Conservation (phyloP, 1,139 yeast species). For the Yamadazyma dushanensis region DNA sequence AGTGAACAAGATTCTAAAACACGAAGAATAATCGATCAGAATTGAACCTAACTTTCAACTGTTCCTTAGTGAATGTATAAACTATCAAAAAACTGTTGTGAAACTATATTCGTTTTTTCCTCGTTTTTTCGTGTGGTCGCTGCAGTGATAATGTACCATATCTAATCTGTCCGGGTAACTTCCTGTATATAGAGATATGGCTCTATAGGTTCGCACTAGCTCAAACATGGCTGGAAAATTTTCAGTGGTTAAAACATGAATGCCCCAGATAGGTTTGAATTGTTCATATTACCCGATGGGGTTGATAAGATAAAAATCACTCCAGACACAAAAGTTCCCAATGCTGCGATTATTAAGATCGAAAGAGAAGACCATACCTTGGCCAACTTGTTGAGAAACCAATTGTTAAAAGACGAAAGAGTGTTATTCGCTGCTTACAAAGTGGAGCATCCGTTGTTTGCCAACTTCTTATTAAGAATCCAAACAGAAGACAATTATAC, state of each 20-base stretch:
- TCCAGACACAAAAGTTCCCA: conserved; percentile 94
- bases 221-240: conserved; percentile 2
- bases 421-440: conserved; percentile 96
- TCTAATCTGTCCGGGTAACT: conserved; percentile 1
- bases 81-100: conserved; percentile 1
- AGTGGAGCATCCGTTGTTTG: conserved; percentile 96
- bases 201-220: too few relatives aligned
- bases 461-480: conserved; percentile 87
- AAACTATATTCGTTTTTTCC: conserved; percentile 3
- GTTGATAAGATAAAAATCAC: conserved; percentile 85
- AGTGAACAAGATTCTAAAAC: too few relatives aligned
- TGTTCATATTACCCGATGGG: conserved; percentile 96
- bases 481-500: conserved; percentile 95
- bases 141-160: background rate
- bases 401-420: conserved; percentile 77
- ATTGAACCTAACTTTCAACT: background rate
- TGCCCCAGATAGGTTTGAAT: conserved; percentile 98
- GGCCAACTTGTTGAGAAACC: conserved; percentile 86
- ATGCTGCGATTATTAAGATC: conserved; percentile 87
- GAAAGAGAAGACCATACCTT: conserved; percentile 98
- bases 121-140: background rate
- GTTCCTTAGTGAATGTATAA: background rate
- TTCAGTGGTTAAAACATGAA: conserved; percentile 53
- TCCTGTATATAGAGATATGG: too few relatives aligned
- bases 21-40: background rate